Evolutionary conservation across 106 monocot genomes (phyloP), one percentile per base, ranked within the genome.

Genomic region (Acorus calamus): DNA sequence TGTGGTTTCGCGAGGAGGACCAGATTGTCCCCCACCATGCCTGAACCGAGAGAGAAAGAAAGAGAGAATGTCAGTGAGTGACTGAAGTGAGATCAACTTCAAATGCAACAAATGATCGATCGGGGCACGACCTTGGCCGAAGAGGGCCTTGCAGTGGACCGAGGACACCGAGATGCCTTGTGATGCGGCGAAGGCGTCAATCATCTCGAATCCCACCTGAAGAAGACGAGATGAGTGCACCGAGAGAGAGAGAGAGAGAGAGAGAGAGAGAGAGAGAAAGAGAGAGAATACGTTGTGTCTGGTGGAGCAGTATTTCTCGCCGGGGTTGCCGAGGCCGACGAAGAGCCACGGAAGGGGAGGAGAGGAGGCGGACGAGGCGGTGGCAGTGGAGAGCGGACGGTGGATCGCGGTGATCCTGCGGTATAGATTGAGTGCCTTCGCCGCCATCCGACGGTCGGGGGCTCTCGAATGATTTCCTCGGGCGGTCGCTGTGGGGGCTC

Each of bases 1-100:
- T 98, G 98, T 4, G 98, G 98, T 69, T 92, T 98, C 4, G 98
- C 91, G 11, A 98, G 88, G 11, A 98, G 76, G 63, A 98, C 78
- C 0, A 88, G 92, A 4, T 67, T 74, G 8, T 76, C 77, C 11
- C 71, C 85, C 51, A 92, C 73, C 43, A 81, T 44, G 11, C 96
- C 96, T 96, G 65, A 44, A 56, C 14, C 53, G 61, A 2, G 28
- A 28, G 28, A 7, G 59, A 60, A 28, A 43, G 0, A 60, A 7
- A 2, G 53, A 68, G 53, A 11, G 44, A 49, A 14, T 4, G 5
- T 10, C 63, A 59, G 43, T 44, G 58, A 55, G 11, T 41, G 28
- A 71, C 47, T 6, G 44, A 73, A 6, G 14, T 13, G 14, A 2
- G 4, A 11, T 2, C 14, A 53, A 44, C 52, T 55, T 46, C 42